These are phyloP conservation scores for Monilinia laxa DNA, from an alignment of 2,329 filamentous ascomycete species.

Conservation along the genomic window DNA sequence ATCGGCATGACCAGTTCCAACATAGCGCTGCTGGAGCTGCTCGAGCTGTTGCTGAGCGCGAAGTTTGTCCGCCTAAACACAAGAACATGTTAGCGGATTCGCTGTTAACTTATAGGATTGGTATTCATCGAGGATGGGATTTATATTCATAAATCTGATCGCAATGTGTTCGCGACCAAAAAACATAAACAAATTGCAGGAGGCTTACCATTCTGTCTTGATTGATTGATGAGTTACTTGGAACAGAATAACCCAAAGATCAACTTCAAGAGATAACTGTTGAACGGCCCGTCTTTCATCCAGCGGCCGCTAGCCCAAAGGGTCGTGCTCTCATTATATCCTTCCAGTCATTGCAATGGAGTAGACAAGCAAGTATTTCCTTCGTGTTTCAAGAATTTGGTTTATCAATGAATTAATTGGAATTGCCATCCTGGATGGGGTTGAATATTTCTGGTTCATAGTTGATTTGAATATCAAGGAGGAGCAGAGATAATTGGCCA, in stretches of 20 bases:
- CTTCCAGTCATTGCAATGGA: background rate
- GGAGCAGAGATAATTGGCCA: background rate
- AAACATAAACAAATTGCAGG: background rate
- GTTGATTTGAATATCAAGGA: background rate
- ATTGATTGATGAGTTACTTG: background rate
- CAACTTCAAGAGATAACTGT: background rate
- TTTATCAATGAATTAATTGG: background rate
- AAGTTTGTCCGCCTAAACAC: conserved; percentile 85
- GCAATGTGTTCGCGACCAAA: background rate
- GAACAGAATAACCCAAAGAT: background rate
- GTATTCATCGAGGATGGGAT: background rate
- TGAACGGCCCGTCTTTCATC: conserved; percentile 19
- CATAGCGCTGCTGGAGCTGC: conserved; percentile 89
- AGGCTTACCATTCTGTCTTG: conserved; percentile 4
- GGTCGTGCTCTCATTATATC: background rate
- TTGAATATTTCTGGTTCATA: background rate
- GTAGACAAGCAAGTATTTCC: background rate
- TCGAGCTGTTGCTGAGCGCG: conserved; percentile 97
- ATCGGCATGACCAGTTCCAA: conserved; percentile 94
- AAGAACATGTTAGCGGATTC: background rate
- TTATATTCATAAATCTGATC: background rate
- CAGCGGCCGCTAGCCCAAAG: conserved; percentile 12
- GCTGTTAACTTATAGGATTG: background rate
- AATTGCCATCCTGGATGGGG: background rate
- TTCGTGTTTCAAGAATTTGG: background rate